Percentiles rank a stretch among this genome's conserved stretches.
phyloP scores from a whole-genome alignment of 2,329 filamentous ascomycete genomes.

The Microcyclospora tardicrescens region DNA sequence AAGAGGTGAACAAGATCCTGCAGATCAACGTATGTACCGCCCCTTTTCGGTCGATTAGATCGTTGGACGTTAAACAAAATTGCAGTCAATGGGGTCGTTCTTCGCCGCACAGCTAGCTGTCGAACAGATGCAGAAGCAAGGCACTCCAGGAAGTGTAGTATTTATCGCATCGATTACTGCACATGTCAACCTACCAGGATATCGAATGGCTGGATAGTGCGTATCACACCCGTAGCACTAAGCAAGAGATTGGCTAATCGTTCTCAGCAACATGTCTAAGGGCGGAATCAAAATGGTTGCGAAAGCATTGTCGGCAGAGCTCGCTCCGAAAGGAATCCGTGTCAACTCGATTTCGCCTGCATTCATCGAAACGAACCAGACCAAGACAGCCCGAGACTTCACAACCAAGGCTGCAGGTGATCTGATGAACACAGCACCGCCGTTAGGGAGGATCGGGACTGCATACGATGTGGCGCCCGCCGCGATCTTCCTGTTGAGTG shows the following conservation, averaged over 20 bases:
- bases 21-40: constrained; percentile 21
- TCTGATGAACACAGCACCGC: constrained; percentile 13
- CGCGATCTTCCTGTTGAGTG: constrained; percentile 29
- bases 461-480: constrained; percentile 18
- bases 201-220: constrained; percentile 6
- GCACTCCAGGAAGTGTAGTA: constrained; percentile 23
- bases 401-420: constrained; percentile 11
- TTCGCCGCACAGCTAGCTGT: constrained; percentile 22
- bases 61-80: neutral
- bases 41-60: neutral
- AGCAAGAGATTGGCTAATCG: constrained; percentile 8
- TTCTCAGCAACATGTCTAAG: constrained; percentile 20
- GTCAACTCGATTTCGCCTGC: constrained; percentile 17
- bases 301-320: constrained; percentile 22
- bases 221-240: too few relatives aligned
- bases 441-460: constrained; percentile 11
- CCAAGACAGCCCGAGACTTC: constrained; percentile 9
- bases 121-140: constrained; percentile 21
- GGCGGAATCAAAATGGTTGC: constrained; percentile 16
- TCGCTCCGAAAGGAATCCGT: constrained; percentile 18
- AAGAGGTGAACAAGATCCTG: constrained; percentile 20
- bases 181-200: constrained; percentile 20
- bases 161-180: constrained; percentile 24
- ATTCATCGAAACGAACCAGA: constrained; percentile 16
- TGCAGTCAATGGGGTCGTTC: constrained; percentile 21